These are phyloP conservation scores for Sabuloglossum arenarium DNA, from an alignment of 495 filamentous ascomycete species.

Conservation along the genomic window DNA sequence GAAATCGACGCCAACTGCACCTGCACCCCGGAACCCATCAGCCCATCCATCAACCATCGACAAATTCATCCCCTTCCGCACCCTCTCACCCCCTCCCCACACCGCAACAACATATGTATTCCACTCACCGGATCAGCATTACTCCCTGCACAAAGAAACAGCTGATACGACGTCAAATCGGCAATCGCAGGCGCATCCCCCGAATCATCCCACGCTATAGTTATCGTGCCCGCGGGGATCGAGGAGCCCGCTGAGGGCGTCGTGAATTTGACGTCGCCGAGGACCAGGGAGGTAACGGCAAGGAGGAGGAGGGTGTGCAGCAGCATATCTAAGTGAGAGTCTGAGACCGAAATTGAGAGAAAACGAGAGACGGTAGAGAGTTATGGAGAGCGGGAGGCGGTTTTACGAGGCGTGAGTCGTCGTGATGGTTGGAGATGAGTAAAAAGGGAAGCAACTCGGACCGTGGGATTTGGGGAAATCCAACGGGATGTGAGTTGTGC, in stretches of 20 bases:
- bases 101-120: no score
- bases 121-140: slow-evolving; percentile 20
- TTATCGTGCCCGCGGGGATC: slow-evolving; percentile 24
- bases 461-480: no score
- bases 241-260: slow-evolving; percentile 26
- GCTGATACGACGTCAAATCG: slow-evolving; percentile 32
- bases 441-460: no score
- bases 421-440: no score
- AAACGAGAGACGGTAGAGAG: no score
- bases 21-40: slow-evolving; percentile 11
- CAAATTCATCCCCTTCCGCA: not conserved
- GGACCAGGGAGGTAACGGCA: slow-evolving; percentile 20
- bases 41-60: not conserved
- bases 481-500: no score
- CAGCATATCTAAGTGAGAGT: not conserved
- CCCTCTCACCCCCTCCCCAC: no score
- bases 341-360: not conserved
- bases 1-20: slow-evolving; percentile 22
- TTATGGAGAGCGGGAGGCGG: no score
- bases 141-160: slow-evolving; percentile 44
- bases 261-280: slow-evolving; percentile 37
- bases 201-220: slow-evolving; percentile 41
- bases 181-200: slow-evolving; percentile 25
- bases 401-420: no score
- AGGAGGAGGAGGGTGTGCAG: slow-evolving; percentile 1